Evolutionary conservation across 2,329 filamentous ascomycete species (phyloP).

Genomic region (Paecilomyces formosus): DNA sequence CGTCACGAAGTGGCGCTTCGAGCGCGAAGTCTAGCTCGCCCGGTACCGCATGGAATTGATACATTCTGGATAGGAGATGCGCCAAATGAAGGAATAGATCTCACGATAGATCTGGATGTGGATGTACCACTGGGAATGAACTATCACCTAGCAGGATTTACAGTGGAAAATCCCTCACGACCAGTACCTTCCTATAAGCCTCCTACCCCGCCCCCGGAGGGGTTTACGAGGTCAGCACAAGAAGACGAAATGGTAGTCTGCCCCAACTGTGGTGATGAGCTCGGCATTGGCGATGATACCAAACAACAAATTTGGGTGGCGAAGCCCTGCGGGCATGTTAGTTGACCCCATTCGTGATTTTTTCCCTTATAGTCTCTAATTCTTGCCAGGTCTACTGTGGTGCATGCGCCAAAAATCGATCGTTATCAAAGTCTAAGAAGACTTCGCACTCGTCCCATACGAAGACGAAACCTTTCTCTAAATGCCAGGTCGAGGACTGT

Average conservation of each 20-base stretch:
- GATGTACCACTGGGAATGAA: slow-evolving; percentile 22
- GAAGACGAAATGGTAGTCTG: slow-evolving; percentile 72
- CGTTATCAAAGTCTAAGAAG: slow-evolving; percentile 27
- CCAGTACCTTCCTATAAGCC: slow-evolving; percentile 46
- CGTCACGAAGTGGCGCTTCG: slow-evolving; percentile 15
- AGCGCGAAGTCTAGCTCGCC: slow-evolving; percentile 6
- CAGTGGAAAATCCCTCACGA: slow-evolving; percentile 9
- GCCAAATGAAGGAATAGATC: slow-evolving; percentile 13
- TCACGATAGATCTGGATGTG: slow-evolving; percentile 19
- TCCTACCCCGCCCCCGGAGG: slow-evolving; percentile 58
- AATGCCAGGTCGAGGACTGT: slow-evolving; percentile 37
- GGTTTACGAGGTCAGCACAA: slow-evolving; percentile 70
- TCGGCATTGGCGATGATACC: slow-evolving; percentile 61
- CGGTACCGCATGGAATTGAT: slow-evolving; percentile 8
- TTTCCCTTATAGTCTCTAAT: neutral
- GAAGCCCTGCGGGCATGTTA: slow-evolving; percentile 86
- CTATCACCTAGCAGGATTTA: slow-evolving; percentile 22
- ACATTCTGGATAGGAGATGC: slow-evolving; percentile 17
- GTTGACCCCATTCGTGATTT: slow-evolving; percentile 19
- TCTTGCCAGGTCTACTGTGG: slow-evolving; percentile 40
- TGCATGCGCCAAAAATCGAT: slow-evolving; percentile 36
- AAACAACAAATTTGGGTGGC: slow-evolving; percentile 91
- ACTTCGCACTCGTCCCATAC: slow-evolving; percentile 11
- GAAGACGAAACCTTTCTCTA: slow-evolving; percentile 33
- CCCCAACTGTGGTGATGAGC: slow-evolving; percentile 76